These are phyloP conservation scores for Urostyla sp. DNA, from an alignment of 73 alveolate genomes.

Conservation along the genomic window DNA sequence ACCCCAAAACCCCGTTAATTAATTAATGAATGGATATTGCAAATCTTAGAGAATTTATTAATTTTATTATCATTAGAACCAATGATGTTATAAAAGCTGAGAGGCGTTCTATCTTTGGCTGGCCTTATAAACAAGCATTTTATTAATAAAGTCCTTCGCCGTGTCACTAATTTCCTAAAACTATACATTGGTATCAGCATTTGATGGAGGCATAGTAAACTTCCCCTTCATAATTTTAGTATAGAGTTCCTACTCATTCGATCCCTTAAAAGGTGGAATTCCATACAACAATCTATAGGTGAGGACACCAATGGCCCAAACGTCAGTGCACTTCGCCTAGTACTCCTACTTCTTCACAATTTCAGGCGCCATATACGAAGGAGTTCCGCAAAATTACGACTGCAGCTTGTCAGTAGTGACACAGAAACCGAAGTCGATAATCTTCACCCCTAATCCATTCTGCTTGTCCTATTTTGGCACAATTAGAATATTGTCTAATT, in stretches of 20 bases:
- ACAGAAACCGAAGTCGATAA: constrained; percentile 57
- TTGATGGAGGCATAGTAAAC: constrained; percentile 21
- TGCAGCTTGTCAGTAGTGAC: constrained; percentile 1
- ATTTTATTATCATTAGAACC: background rate
- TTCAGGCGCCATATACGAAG: constrained; percentile 64
- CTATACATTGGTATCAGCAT: background rate
- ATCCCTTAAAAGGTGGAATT: constrained; percentile 46
- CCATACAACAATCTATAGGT: constrained; percentile 41
- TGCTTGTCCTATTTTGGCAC: background rate
- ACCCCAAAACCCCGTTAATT: background rate
- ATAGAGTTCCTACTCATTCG: constrained; percentile 49
- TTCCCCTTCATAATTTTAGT: constrained; percentile 41
- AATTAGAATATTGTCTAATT: constrained; percentile 38
- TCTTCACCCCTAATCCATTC: background rate
- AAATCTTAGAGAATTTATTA: background rate
- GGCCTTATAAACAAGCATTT: background rate
- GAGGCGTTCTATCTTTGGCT: background rate
- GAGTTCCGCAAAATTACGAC: constrained; percentile 60
- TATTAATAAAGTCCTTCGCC: background rate
- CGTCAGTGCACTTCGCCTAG: constrained; percentile 19
- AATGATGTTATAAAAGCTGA: background rate
- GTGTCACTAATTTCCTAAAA: background rate
- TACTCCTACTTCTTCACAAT: constrained; percentile 48
- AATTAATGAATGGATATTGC: background rate
- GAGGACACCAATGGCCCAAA: constrained; percentile 55